Conservation (phyloP, 148 eudicot genomes). For the Amaranthus palmeri region DNA sequence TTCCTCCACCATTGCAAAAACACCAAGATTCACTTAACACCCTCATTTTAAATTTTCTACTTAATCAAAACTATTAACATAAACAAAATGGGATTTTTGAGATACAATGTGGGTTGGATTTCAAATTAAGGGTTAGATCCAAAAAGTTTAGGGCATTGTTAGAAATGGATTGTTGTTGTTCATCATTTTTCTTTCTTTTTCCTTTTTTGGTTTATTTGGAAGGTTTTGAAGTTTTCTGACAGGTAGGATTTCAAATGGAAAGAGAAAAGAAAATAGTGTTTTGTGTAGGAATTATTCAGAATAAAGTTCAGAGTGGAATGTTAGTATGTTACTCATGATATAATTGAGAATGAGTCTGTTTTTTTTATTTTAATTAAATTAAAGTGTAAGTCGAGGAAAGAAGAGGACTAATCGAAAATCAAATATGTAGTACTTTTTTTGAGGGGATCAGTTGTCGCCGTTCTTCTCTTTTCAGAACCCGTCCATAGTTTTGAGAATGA, state of each 20-base stretch:
- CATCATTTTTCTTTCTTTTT: no score
- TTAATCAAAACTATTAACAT: background rate
- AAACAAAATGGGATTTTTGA: slow-evolving; percentile 9
- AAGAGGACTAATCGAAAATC: background rate
- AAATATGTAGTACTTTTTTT: no score
- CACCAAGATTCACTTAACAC: slow-evolving; percentile 79
- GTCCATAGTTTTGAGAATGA: no score
- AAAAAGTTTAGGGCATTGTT: background rate
- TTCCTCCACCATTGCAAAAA: slow-evolving; percentile 87
- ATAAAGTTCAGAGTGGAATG: background rate
- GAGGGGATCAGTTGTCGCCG: no score
- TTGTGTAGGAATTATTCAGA: background rate
- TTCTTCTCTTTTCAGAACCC: no score
- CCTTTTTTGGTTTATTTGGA: background rate
- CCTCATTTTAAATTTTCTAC: slow-evolving; percentile 37
- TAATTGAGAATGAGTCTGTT: background rate
- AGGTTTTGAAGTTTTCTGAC: slow-evolving; percentile 2
- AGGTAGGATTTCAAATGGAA: slow-evolving; percentile 12
- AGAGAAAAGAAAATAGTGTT: background rate
- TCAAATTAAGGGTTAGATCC: slow-evolving; percentile 22
- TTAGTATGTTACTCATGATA: slow-evolving; percentile 3
- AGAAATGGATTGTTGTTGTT: slow-evolving; percentile 5
- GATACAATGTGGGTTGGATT: background rate
- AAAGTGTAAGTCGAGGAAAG: background rate
- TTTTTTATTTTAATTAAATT: background rate